Base-by-base conservation (phyloP, 73 alveolate genomes). In the Paramecium octaurelia region DNA sequence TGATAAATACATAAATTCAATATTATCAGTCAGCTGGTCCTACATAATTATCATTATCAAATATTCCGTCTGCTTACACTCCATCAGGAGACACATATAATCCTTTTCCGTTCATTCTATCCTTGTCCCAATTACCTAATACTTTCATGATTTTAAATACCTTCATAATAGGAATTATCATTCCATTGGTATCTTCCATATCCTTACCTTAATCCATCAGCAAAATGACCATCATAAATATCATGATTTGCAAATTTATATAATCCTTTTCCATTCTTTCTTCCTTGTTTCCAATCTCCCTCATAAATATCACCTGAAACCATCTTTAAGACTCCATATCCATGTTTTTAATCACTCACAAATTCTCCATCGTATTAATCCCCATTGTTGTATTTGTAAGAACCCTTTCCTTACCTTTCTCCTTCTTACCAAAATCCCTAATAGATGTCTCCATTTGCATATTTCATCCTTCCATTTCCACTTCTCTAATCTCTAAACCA, bases 211-310 rank as follows among this genome's bases (percentile, higher is more conserved):
- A 68, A 57, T 27, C 93, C 95, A 38, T 92, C 92, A 18, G 88
- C 68, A 31, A 73, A 64, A 40, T 58, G 43, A 3, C 95, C 95
- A 59, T 92, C 95, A 86, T 70, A 92, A 18, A 86, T 40, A 64
- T 92, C 95, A 27, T 90, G 94, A 92, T 92, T 92, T 36, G 93
- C 93, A 92, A 92, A 92, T 50, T 23, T 86, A 42, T 92, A 92
- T 14, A 92, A 58, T 36, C 95, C 95, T 31, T 87, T 92, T 29
- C 95, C 95, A 86, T 86, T 85, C 40, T 92, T 92, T 58, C 90
- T 64, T 8, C 95, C 95, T 38, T 86, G 31, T 48, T 76, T 93
- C 95, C 95, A 93, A 2, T 88, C 93, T 10, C 95, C 96, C 6
- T 93, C 96, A 86, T 86, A 93, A 23, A 83, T 54, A 70, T 93